phyloP scores from a whole-genome alignment of 75 land plant genomes.

The Selaginella moellendorffii region DNA sequence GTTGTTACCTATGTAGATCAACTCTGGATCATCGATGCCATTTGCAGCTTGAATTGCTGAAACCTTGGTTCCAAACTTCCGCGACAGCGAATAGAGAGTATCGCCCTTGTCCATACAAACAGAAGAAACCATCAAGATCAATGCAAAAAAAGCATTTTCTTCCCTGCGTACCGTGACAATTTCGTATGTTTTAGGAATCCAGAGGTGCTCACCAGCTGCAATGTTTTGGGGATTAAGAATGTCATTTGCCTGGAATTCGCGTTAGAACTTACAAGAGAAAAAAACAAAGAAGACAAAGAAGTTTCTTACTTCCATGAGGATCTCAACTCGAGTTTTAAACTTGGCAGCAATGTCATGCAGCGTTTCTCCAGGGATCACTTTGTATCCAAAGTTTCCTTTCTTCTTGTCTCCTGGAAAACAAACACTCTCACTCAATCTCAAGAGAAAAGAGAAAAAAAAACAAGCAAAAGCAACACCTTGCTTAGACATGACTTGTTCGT shows the following conservation, averaged over 20 bases:
- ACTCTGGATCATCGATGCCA: neutral
- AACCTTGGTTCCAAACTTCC: neutral
- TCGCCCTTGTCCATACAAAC: neutral
- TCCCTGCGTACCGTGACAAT: neutral
- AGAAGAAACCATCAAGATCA: too few relatives aligned
- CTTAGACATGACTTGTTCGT: neutral
- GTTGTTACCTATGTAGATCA: neutral
- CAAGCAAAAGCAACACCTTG: neutral
- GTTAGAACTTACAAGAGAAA: neutral
- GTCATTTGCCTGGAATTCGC: neutral
- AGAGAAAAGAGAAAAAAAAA: neutral
- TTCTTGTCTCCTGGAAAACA: neutral
- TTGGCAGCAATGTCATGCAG: neutral
- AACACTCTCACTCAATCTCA: neutral
- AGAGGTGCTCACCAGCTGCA: neutral
- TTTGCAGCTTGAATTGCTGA: neutral
- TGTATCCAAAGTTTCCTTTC: neutral
- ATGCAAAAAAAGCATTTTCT: neutral
- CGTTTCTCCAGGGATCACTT: neutral
- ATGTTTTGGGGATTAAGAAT: neutral
- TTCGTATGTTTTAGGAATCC: neutral
- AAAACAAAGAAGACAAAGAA: neutral
- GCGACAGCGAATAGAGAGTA: neutral
- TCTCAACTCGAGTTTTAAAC: neutral
- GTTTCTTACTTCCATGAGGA: neutral